Evolutionary conservation across 1,284 basidiomycete species (phyloP), one percentile per base, ranked within the genome.

Genomic region (Phylloporus gajari): DNA sequence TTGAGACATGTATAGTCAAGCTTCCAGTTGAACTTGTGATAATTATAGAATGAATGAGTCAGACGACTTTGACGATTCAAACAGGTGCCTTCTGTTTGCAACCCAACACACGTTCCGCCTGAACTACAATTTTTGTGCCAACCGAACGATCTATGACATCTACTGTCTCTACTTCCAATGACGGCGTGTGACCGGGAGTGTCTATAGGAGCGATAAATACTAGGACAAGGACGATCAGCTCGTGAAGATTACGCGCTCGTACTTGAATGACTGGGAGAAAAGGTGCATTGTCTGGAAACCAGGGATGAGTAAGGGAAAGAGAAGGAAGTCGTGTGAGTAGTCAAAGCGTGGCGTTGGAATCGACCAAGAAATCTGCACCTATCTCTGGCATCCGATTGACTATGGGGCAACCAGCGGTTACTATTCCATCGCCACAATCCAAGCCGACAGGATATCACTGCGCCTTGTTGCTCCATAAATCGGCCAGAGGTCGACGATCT

Each of bases 101-200:
- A 53, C 94, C 94, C 75, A 96, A 82, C 72, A 96, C 88, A 71
- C 95, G 89, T 83, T 96, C 95, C 67, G 95, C 97, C 75, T 97
- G 90, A 76, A 98, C 91, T 71, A 97, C 97, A 21, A 95, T 96
- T 67, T 88, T 82, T 30, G 94, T 90, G 84, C 98, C 93, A 44
- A 98, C 88, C 17, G 92, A 88, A 73, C 96, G 91, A 83, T 95
- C 93, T 68, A 98, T 76, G 30, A 96, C 95, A 83, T 98, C 97
- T 78, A 98, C 91, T 73, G 94, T 95, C 76, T 95, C 88, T 75
- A 98, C 97, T 83, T 98, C 93, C 93, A 81, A 93, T 92, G 76
- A 96, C 90, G 76, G 95, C 94, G 85, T 96, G 95, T 65, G 92
- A 89, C 89, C 95, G 95, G 69, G 94, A 89, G 79, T 95, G 94